phyloP scores from a whole-genome alignment of 1,284 basidiomycete species.

The Apiotrichum siamense region DNA sequence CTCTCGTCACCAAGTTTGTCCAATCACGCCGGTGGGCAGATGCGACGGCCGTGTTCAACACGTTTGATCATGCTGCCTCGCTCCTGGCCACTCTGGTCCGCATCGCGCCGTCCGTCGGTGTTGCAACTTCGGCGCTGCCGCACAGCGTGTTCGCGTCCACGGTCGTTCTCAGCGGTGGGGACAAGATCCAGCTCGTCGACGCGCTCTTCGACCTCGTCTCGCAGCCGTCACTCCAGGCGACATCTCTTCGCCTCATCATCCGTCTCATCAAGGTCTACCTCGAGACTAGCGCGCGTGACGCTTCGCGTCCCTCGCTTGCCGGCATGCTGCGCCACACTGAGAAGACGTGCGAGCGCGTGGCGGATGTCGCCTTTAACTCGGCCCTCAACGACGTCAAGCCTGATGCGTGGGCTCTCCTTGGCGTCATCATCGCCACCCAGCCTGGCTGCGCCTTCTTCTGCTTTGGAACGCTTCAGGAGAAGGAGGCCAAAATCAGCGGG shows the following conservation, averaged over 20 bases:
- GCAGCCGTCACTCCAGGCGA: slow-evolving; percentile 18
- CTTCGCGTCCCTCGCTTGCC: slow-evolving; percentile 31
- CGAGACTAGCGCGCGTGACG: slow-evolving; percentile 22
- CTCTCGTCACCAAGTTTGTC: slow-evolving; percentile 21
- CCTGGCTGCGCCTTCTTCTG: slow-evolving; percentile 80
- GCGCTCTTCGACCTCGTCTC: slow-evolving; percentile 29
- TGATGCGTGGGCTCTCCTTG: slow-evolving; percentile 75
- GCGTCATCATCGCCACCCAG: slow-evolving; percentile 74
- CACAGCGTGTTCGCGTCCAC: slow-evolving; percentile 24
- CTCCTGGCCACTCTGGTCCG: slow-evolving; percentile 31
- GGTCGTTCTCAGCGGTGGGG: slow-evolving; percentile 13
- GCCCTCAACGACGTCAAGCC: slow-evolving; percentile 53
- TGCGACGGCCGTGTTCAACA: slow-evolving; percentile 24
- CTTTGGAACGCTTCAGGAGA: slow-evolving; percentile 55
- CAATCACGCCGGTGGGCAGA: slow-evolving; percentile 23
- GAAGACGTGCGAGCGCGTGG: slow-evolving; percentile 23
- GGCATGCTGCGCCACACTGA: slow-evolving; percentile 33
- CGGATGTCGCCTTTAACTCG: slow-evolving; percentile 17
- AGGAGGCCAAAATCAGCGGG: slow-evolving; percentile 40
- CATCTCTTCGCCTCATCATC: slow-evolving; percentile 21
- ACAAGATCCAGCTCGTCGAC: slow-evolving; percentile 34
- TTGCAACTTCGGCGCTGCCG: slow-evolving; percentile 24
- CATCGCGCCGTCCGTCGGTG: slow-evolving; percentile 18
- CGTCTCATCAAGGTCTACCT: slow-evolving; percentile 31
- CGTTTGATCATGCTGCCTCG: slow-evolving; percentile 25